These are phyloP conservation scores for Tribonema minus DNA, from an alignment of 108 stramenopile genomes.

Conservation along the genomic window DNA sequence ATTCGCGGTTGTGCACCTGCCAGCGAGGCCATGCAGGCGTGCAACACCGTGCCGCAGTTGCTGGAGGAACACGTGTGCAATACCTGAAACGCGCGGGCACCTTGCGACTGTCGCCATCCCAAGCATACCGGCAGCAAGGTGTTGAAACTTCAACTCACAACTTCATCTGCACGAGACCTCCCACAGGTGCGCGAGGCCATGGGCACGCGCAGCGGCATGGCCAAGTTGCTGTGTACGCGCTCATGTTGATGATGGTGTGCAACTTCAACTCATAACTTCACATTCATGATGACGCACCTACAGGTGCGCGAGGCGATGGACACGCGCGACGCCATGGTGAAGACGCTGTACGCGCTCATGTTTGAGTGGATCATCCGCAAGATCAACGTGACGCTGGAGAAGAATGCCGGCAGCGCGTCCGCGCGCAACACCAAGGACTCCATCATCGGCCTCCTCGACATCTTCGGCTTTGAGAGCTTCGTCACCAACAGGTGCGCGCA, in stretches of 20 bases:
- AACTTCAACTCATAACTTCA: no score
- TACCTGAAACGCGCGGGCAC: no score
- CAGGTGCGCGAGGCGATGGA: conserved; percentile 53
- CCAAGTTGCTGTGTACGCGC: conserved; percentile 59
- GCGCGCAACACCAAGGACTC: conserved; percentile 3
- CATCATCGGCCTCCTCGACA: conserved; percentile 87
- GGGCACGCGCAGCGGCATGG: conserved; percentile 59
- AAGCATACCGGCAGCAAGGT: no score
- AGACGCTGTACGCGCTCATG: conserved; percentile 58
- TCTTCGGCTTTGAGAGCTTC: conserved; percentile 96
- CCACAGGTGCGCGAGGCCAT: conserved; percentile 54
- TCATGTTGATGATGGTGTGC: conserved; percentile 61
- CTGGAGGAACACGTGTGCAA: no score
- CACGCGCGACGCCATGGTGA: conserved; percentile 62
- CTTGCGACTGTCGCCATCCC: no score
- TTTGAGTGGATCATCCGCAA: conserved; percentile 61
- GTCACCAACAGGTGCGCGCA: conserved; percentile 90
- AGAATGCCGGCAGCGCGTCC: background rate
- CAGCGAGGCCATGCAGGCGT: no score
- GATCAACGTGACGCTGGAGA: conserved; percentile 58
- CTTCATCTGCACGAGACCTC: no score
- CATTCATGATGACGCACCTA: no score
- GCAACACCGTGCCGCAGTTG: conserved; percentile 61
- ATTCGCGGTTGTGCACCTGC: no score
- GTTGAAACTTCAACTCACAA: no score